These are phyloP conservation scores for Phalaenopsis hybrid DNA, from an alignment of 116 monocot genomes.

Conservation along the genomic window DNA sequence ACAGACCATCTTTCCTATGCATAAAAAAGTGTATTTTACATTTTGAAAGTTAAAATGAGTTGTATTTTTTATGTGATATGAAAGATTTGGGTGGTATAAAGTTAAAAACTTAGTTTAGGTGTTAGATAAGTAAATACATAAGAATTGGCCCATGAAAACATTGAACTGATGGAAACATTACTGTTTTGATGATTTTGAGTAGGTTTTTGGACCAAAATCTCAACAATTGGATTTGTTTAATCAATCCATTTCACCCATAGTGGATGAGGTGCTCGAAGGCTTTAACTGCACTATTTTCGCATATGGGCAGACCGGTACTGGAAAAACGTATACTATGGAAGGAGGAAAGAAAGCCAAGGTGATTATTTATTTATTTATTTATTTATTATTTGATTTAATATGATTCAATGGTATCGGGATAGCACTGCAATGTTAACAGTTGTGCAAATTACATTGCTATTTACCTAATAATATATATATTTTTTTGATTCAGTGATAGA, in stretches of 20 bases:
- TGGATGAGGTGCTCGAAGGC: conserved; percentile 71
- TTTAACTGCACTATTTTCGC: conserved; percentile 89
- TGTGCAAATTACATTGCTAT: background rate
- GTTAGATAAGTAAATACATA: too few relatives aligned
- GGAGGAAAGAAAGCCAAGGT: conserved; percentile 65
- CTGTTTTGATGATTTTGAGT: conserved; percentile 4
- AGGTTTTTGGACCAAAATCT: conserved; percentile 80
- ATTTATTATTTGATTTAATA: background rate
- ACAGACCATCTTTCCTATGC: too few relatives aligned
- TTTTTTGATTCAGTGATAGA: background rate
- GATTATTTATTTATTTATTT: background rate
- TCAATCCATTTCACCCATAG: conserved; percentile 53
- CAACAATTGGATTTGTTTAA: conserved; percentile 66
- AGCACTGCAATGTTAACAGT: background rate
- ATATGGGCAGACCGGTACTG: conserved; percentile 87
- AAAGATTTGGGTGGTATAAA: too few relatives aligned
- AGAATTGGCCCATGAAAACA: background rate
- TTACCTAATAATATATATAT: background rate
- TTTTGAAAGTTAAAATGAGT: too few relatives aligned
- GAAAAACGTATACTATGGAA: conserved; percentile 90
- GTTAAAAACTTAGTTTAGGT: too few relatives aligned
- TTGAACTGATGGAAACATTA: background rate
- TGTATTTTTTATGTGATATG: too few relatives aligned
- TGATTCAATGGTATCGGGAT: background rate
- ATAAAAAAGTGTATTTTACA: too few relatives aligned